Evolutionary conservation across 257 asterid genomes (phyloP).

Genomic region (Marsdenia floribunda): DNA sequence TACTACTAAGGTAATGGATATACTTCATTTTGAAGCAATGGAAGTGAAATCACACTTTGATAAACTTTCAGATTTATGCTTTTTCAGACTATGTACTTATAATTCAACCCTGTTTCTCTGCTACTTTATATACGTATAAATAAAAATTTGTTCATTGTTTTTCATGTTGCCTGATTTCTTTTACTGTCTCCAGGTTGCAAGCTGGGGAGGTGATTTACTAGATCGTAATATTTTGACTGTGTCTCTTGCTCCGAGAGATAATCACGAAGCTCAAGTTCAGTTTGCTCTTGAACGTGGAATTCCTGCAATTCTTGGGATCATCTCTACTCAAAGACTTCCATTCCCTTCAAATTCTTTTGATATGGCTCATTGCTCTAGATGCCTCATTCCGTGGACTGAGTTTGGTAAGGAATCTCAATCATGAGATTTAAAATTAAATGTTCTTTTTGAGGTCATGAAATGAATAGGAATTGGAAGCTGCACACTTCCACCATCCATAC

Average conservation of each 20-base stretch:
- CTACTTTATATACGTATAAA: too few species aligned
- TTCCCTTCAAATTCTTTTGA: conserved; percentile 94
- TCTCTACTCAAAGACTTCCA: conserved; percentile 96
- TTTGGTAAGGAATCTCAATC: conserved; percentile 47
- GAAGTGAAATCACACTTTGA: too few species aligned
- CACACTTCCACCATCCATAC: not conserved
- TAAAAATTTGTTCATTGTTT: too few species aligned
- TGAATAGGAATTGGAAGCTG: not conserved
- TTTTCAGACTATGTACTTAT: too few species aligned
- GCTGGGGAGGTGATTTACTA: conserved; percentile 98
- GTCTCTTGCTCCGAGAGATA: conserved; percentile 97
- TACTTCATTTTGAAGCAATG: not conserved
- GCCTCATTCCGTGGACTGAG: conserved; percentile 99
- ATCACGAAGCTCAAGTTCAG: conserved; percentile 98
- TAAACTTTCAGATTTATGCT: too few species aligned
- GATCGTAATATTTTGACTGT: conserved; percentile 85
- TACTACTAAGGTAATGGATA: not conserved
- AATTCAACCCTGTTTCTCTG: too few species aligned
- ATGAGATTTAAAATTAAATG: not conserved
- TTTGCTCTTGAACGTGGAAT: conserved; percentile 98
- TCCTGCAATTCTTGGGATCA: conserved; percentile 90
- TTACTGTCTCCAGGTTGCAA: conserved; percentile 57
- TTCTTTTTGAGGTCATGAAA: not conserved
- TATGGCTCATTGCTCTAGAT: conserved; percentile 99
- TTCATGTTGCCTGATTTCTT: not conserved